Evolutionary conservation across 2,329 filamentous ascomycete species (phyloP).

Genomic region (Diaporthe eres): DNA sequence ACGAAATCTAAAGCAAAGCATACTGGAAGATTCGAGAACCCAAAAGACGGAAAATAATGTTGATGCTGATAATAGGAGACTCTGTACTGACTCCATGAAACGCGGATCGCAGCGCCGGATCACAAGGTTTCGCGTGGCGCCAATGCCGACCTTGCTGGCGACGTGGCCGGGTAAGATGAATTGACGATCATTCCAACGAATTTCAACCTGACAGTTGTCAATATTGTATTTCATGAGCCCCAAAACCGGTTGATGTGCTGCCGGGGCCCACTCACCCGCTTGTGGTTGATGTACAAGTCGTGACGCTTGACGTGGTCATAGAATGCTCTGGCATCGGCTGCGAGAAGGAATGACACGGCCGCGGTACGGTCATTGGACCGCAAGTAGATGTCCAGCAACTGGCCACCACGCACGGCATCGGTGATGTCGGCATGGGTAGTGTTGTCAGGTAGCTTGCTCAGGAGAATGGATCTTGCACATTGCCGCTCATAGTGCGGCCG

Average conservation of each 20-base stretch:
- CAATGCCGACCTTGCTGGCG: slow-evolving; percentile 72
- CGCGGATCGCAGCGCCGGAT: slow-evolving; percentile 71
- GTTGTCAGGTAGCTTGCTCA: slow-evolving; percentile 73
- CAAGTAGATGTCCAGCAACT: slow-evolving; percentile 77
- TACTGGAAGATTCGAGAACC: neutral
- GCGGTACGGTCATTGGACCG: slow-evolving; percentile 71
- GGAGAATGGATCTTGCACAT: slow-evolving; percentile 70
- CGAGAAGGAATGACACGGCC: slow-evolving; percentile 78
- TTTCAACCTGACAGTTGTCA: slow-evolving; percentile 67
- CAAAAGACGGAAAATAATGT: neutral
- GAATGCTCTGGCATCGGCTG: slow-evolving; percentile 74
- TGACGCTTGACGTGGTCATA: slow-evolving; percentile 73
- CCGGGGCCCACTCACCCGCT: slow-evolving; percentile 67
- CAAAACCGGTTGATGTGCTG: slow-evolving; percentile 11
- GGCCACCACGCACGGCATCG: slow-evolving; percentile 76
- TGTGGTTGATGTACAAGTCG: slow-evolving; percentile 78
- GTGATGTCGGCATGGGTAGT: slow-evolving; percentile 77
- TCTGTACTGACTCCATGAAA: slow-evolving; percentile 65
- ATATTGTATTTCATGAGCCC: neutral
- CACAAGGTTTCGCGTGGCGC: slow-evolving; percentile 82
- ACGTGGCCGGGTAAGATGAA: slow-evolving; percentile 76
- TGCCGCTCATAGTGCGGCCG: slow-evolving; percentile 53
- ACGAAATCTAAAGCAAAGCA: neutral
- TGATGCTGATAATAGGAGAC: neutral
- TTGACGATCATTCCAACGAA: slow-evolving; percentile 80